Evolutionary conservation across 73 alveolate genomes (phyloP), one percentile per base, ranked within the genome.

Genomic region (Paramecium caudatum): DNA sequence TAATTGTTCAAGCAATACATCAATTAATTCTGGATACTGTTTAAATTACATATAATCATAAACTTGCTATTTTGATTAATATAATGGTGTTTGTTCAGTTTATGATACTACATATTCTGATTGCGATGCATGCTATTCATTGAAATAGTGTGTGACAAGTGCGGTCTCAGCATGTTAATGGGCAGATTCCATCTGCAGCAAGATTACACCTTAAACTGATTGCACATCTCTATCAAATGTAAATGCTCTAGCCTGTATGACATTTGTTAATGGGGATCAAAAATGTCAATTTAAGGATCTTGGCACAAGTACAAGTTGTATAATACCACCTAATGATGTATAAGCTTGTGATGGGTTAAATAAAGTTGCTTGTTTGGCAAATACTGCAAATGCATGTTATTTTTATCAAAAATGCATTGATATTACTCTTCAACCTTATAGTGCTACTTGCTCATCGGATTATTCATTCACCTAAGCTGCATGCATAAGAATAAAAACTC

Each of bases 281-380:
- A 65, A 65, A 65, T 65, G 83, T 32, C 5, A 65, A 13, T 65
- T 3, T 43, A 33, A 33, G 15, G 32, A 65, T 65, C 16, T 13
- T 30, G 37, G 12, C 3, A 16, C 9, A 33, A 13, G 15, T 1
- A 32, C 83, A 32, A 6, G 21, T 30, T 65, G 83, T 13, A 3
- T 65, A 0, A 8, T 9, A 10, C 83, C 83, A 13, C 2, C 6
- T 1, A 12, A 32, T 33, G 83, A 65, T 9, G 3, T 2, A 32
- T 65, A 65, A 34, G 50, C 61, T 1, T 65, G 83, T 12, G 10
- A 12, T 32, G 83, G 83, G 7, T 65, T 65, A 16, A 65, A 65
- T 65, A 13, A 65, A 65, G 61, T 5, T 0, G 83, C 83, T 0
- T 65, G 83, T 65, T 15, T 65, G 5, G 83, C 83, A n/a, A 65